A percentile compares a stretch with the other conserved stretches of the same genome.
Evolutionary conservation across 1,139 yeast genomes (phyloP).

Genomic region (Pichia sp.): DNA sequence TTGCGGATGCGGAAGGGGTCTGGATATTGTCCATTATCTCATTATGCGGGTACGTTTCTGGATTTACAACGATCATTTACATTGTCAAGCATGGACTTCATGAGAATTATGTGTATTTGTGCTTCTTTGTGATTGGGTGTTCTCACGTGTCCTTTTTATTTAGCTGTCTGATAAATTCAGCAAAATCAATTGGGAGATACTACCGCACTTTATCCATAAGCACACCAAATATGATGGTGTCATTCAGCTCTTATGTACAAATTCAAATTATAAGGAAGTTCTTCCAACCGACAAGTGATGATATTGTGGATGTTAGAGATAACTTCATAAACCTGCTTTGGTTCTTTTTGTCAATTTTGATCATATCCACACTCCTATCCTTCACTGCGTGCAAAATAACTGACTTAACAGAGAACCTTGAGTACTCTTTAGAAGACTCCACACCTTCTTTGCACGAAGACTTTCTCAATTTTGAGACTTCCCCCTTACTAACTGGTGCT

Average conservation of each 20-base stretch:
- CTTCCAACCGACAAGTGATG: constrained; percentile 4
- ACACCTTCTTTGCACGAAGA: constrained; percentile 11
- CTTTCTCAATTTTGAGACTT: constrained; percentile 25
- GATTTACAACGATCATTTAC: constrained; percentile 19
- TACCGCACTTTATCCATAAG: constrained; percentile 26
- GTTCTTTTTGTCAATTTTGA: constrained; percentile 17
- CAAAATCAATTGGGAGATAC: constrained; percentile 26
- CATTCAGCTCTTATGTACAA: constrained; percentile 26
- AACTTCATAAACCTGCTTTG: constrained; percentile 18
- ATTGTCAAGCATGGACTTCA: constrained; percentile 12
- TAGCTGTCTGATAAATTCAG: constrained; percentile 26
- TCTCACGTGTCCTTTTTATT: constrained; percentile 25
- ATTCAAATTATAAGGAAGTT: constrained; percentile 15
- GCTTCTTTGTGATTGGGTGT: constrained; percentile 26
- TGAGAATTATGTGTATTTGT: constrained; percentile 20
- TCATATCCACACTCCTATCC: constrained; percentile 16
- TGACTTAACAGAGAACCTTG: constrained; percentile 20
- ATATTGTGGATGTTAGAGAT: constrained; percentile 9
- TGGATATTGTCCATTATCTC: constrained; percentile 25
- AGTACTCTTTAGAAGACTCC: constrained; percentile 18
- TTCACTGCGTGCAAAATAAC: constrained; percentile 24
- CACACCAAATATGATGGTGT: constrained; percentile 28
- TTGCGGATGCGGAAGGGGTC: constrained; percentile 27
- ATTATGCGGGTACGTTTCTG: constrained; percentile 21
- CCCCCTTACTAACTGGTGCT: constrained; percentile 27